Evolutionary conservation across 2,329 filamentous ascomycete species (phyloP).

Genomic region (Sporothrix mexicana): DNA sequence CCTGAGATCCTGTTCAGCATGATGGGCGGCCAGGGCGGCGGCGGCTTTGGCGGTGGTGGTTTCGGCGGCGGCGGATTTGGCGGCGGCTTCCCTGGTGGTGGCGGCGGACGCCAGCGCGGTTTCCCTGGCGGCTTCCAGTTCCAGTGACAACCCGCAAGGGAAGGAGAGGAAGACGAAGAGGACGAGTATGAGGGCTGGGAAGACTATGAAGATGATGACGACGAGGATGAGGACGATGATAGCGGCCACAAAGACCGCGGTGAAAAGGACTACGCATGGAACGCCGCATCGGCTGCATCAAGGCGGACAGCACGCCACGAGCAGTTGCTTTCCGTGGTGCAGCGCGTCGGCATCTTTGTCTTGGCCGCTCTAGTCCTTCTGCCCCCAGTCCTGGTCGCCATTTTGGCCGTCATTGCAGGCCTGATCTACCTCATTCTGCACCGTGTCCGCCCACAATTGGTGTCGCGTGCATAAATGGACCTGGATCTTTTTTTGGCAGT

Average conservation of each 20-base stretch:
- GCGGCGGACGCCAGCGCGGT: conserved; percentile 42
- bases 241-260: conserved; percentile 34
- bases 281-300: conserved; percentile 42
- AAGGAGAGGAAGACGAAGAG: conserved; percentile 45
- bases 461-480: neutral
- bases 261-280: conserved; percentile 44
- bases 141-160: conserved; percentile 53
- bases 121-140: conserved; percentile 52
- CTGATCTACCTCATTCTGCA: conserved; percentile 48
- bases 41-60: conserved; percentile 55
- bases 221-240: neutral
- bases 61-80: conserved; percentile 58
- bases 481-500: too few species aligned
- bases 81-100: conserved; percentile 41
- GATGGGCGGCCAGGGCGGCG: conserved; percentile 70
- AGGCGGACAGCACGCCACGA: conserved; percentile 46
- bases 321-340: conserved; percentile 50
- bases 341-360: conserved; percentile 50
- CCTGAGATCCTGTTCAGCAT: conserved; percentile 82
- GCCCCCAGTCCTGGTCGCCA: conserved; percentile 50
- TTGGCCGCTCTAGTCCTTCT: conserved; percentile 56
- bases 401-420: conserved; percentile 47
- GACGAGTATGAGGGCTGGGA: conserved; percentile 42
- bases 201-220: conserved; percentile 40
- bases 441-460: conserved; percentile 39